Conservation (phyloP, 2,329 filamentous ascomycete species). For the Albifimbria verrucaria region DNA sequence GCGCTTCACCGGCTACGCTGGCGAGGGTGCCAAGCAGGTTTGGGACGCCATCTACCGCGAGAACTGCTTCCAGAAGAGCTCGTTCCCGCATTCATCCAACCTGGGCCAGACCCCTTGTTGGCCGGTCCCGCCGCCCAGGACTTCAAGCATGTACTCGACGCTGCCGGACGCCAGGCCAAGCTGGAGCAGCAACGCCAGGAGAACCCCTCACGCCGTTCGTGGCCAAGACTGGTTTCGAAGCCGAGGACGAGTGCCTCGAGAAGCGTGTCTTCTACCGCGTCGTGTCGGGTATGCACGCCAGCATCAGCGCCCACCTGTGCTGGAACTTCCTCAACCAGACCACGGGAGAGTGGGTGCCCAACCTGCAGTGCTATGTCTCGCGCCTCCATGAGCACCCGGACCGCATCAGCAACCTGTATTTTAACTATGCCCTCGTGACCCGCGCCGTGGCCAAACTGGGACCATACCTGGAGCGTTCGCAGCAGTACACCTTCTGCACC, state of each 20-base stretch:
- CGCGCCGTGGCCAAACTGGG: slow-evolving; percentile 89
- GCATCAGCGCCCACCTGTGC: slow-evolving; percentile 93
- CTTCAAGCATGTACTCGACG: slow-evolving; percentile 59
- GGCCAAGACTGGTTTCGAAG: slow-evolving; percentile 64
- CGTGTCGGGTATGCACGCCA: slow-evolving; percentile 96
- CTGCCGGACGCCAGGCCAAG: slow-evolving; percentile 56
- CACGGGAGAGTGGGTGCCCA: slow-evolving; percentile 89
- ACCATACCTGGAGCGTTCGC: slow-evolving; percentile 62
- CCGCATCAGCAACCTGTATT: slow-evolving; percentile 94
- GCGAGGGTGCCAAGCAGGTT: slow-evolving; percentile 79
- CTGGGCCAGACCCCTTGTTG: slow-evolving; percentile 45
- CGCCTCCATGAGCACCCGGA: slow-evolving; percentile 85
- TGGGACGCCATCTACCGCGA: slow-evolving; percentile 97
- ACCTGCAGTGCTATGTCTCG: slow-evolving; percentile 81
- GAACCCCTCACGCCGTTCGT: slow-evolving; percentile 56
- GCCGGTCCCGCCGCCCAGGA: slow-evolving; percentile 54
- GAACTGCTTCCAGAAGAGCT: slow-evolving; percentile 82
- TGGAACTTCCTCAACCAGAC: slow-evolving; percentile 95
- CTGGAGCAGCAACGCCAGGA: slow-evolving; percentile 48
- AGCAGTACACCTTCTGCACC: slow-evolving; percentile 85
- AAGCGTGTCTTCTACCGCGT: slow-evolving; percentile 98
- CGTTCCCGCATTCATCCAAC: slow-evolving; percentile 57
- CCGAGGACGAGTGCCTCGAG: slow-evolving; percentile 91
- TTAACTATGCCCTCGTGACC: slow-evolving; percentile 96
- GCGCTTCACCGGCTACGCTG: slow-evolving; percentile 90